Percentiles rank a stretch among this genome's conserved stretches.
Evolutionary conservation across 2,329 filamentous ascomycete genomes (phyloP).

Genomic region (Arthrinium puccinioides): DNA sequence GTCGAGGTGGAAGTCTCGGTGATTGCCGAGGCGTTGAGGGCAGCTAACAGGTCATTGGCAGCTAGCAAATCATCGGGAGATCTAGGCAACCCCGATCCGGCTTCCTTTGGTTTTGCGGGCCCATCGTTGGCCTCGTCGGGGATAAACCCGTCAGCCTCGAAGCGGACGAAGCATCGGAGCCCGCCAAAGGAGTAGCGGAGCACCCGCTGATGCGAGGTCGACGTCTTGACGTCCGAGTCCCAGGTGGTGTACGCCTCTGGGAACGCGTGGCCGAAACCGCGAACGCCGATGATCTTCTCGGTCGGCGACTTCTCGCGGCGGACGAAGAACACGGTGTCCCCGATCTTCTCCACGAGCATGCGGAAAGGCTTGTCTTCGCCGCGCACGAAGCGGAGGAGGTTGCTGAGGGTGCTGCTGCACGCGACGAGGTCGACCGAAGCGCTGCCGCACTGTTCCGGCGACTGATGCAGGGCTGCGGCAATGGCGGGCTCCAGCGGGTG

Average conservation of each 20-base stretch:
- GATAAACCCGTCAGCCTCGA: slow-evolving; percentile 51
- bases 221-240: slow-evolving; percentile 44
- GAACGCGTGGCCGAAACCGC: slow-evolving; percentile 60
- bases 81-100: too few relatives aligned
- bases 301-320: slow-evolving; percentile 53
- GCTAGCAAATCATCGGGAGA: neutral
- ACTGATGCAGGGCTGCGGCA: slow-evolving; percentile 22
- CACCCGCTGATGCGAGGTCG: slow-evolving; percentile 55
- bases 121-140: neutral
- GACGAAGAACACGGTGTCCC: slow-evolving; percentile 53
- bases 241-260: slow-evolving; percentile 60
- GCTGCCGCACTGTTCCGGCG: slow-evolving; percentile 2
- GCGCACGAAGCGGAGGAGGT: slow-evolving; percentile 49
- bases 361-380: slow-evolving; percentile 42
- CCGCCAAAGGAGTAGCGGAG: slow-evolving; percentile 50
- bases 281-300: slow-evolving; percentile 46
- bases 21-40: neutral
- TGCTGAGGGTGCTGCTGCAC: slow-evolving; percentile 55
- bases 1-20: neutral
- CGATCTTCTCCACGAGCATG: slow-evolving; percentile 49
- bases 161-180: slow-evolving; percentile 44
- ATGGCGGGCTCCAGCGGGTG: slow-evolving; percentile 46
- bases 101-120: neutral
- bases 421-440: slow-evolving; percentile 45
- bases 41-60: neutral